A percentile compares a stretch with the other conserved stretches of the same genome.
Conservation (phyloP, 78 protist genomes). For the Dictyostelium purpureum region DNA sequence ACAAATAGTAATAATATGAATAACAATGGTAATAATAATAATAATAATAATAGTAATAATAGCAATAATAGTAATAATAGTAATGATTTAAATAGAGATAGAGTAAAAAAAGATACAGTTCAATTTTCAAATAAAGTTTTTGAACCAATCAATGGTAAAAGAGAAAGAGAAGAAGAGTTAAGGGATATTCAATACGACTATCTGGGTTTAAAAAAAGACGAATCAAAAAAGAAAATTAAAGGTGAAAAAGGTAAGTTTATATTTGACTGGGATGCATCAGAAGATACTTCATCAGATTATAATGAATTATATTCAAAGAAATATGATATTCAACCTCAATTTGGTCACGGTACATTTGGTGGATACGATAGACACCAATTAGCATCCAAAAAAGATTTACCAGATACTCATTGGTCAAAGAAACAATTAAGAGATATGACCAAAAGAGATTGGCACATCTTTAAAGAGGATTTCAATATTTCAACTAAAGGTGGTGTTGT, state of each 20-base stretch:
- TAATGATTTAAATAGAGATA: not conserved
- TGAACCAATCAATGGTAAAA: constrained; percentile 13
- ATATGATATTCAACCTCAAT: constrained; percentile 59
- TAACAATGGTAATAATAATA: not conserved
- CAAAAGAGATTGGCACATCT: constrained; percentile 98
- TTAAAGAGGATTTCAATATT: constrained; percentile 96
- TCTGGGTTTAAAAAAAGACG: constrained; percentile 24
- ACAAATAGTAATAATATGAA: not conserved
- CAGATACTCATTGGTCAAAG: constrained; percentile 92
- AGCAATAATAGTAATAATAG: not conserved
- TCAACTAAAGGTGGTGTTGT: constrained; percentile 86
- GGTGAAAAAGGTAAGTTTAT: constrained; percentile 67
- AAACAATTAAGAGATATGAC: constrained; percentile 93
- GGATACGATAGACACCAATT: constrained; percentile 46
- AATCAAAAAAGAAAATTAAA: constrained; percentile 56
- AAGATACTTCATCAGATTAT: constrained; percentile 85
- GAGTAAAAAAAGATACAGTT: not conserved
- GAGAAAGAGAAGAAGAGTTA: constrained; percentile 36
- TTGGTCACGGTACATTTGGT: constrained; percentile 87
- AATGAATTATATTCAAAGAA: constrained; percentile 73
- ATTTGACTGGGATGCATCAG: constrained; percentile 91
- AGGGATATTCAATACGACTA: constrained; percentile 40
- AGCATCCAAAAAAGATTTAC: not conserved
- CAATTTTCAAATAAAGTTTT: not conserved
- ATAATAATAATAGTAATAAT: not conserved